These are phyloP conservation scores for Coprinopsis strossmayeri DNA, from an alignment of 768 basidiomycete species.

Conservation along the genomic window DNA sequence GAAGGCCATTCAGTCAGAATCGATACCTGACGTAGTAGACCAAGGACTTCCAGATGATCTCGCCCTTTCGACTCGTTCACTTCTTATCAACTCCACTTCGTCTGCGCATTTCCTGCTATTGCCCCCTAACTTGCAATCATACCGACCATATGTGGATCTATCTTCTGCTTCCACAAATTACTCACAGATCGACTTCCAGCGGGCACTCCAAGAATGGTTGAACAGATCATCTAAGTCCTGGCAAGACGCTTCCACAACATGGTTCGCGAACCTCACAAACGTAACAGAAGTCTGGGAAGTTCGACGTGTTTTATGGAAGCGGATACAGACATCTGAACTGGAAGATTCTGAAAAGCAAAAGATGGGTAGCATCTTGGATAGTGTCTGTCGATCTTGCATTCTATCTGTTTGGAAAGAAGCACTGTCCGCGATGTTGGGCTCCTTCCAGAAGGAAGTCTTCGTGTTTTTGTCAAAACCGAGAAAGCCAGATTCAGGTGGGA, in stretches of 20 bases:
- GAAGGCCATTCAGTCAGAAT: constrained; percentile 54
- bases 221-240: constrained; percentile 40
- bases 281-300: constrained; percentile 70
- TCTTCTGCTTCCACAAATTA: constrained; percentile 50
- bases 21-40: constrained; percentile 17
- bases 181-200: constrained; percentile 32
- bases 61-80: constrained; percentile 55
- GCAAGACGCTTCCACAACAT: constrained; percentile 37
- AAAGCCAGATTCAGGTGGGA: background rate
- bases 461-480: background rate
- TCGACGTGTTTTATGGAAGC: constrained; percentile 43
- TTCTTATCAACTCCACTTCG: constrained; percentile 72
- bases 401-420: constrained; percentile 51
- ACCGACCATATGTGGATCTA: constrained; percentile 82
- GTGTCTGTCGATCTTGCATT: constrained; percentile 47
- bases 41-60: constrained; percentile 40
- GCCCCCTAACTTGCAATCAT: constrained; percentile 61
- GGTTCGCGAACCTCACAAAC: constrained; percentile 53
- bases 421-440: constrained; percentile 35
- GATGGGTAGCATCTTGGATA: constrained; percentile 44
- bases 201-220: constrained; percentile 62
- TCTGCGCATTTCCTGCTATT: constrained; percentile 78
- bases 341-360: constrained; percentile 37
- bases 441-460: constrained; percentile 37
- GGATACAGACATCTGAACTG: constrained; percentile 40